phyloP scores from a whole-genome alignment of 2,329 filamentous ascomycete species.

The Fusarium floridanum region DNA sequence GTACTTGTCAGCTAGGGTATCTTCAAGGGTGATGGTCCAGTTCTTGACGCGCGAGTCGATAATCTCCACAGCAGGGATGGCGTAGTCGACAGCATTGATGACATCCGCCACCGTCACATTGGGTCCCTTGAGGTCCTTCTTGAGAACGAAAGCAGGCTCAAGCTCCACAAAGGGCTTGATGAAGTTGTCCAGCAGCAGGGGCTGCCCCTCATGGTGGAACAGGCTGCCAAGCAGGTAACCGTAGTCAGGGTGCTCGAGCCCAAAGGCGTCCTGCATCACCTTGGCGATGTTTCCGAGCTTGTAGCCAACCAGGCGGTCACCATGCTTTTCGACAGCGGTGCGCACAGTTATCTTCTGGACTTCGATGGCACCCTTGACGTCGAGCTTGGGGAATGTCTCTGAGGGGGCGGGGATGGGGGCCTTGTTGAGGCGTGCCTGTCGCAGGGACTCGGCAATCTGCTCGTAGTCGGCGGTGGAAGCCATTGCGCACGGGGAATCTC shows the following conservation, averaged over 20 bases:
- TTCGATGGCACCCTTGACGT: slow-evolving; percentile 40
- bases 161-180: slow-evolving; percentile 48
- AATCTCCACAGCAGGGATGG: slow-evolving; percentile 47
- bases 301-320: slow-evolving; percentile 45
- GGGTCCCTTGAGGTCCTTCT: slow-evolving; percentile 40
- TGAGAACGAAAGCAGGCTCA: slow-evolving; percentile 46
- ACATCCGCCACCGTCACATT: slow-evolving; percentile 46
- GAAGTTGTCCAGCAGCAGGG: slow-evolving; percentile 33
- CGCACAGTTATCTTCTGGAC: slow-evolving; percentile 40
- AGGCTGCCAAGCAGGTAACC: slow-evolving; percentile 44
- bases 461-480: slow-evolving; percentile 12
- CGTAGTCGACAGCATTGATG: slow-evolving; percentile 47
- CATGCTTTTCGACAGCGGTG: slow-evolving; percentile 33
- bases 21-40: slow-evolving; percentile 44
- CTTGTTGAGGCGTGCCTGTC: slow-evolving; percentile 34
- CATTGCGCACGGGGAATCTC: not conserved
- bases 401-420: slow-evolving; percentile 38
- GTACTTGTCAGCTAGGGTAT: slow-evolving; percentile 46
- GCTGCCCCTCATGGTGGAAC: slow-evolving; percentile 44
- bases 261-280: slow-evolving; percentile 48
- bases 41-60: slow-evolving; percentile 46
- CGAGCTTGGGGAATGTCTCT: slow-evolving; percentile 37
- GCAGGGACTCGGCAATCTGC: slow-evolving; percentile 33
- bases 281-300: slow-evolving; percentile 50
- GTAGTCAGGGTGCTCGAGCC: slow-evolving; percentile 47